Evolutionary conservation across 306 rosid genomes (phyloP).

Genomic region (Acacia crassicarpa): DNA sequence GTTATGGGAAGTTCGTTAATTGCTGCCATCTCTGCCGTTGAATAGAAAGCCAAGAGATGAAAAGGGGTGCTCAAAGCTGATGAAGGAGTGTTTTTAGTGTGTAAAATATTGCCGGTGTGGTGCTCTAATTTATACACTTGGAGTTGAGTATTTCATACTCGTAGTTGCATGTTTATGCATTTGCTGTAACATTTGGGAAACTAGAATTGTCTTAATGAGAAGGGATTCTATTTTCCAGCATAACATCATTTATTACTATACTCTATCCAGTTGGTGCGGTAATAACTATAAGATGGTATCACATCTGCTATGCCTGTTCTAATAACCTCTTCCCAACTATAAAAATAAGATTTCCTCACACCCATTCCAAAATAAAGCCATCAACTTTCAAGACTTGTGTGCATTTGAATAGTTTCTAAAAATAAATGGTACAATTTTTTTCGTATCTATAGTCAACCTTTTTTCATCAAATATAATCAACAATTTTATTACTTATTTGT

Average conservation of each 20-base stretch:
- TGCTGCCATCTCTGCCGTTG: constrained; percentile 5
- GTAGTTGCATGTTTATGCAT: not conserved
- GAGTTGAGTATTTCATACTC: not conserved
- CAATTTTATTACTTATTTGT: not conserved
- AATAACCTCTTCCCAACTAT: not conserved
- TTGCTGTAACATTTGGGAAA: not conserved
- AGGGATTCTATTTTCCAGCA: not conserved
- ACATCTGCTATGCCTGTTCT: not conserved
- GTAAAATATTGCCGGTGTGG: constrained; percentile 12
- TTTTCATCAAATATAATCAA: not conserved
- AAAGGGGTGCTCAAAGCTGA: constrained; percentile 24
- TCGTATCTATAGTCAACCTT: not conserved
- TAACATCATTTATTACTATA: not conserved
- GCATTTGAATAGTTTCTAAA: not conserved
- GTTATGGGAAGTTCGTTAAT: constrained; percentile 6
- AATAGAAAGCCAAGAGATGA: constrained; percentile 7
- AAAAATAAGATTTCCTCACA: not conserved
- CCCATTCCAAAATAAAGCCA: not conserved
- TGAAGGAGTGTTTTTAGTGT: not conserved
- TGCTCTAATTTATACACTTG: constrained; percentile 6
- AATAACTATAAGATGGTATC: not conserved
- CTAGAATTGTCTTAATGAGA: not conserved
- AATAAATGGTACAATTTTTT: not conserved
- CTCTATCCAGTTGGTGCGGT: not conserved
- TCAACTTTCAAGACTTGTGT: not conserved